These are phyloP conservation scores for Annulohypoxylon moriforme DNA, from an alignment of 495 filamentous ascomycete genomes.

Conservation along the genomic window DNA sequence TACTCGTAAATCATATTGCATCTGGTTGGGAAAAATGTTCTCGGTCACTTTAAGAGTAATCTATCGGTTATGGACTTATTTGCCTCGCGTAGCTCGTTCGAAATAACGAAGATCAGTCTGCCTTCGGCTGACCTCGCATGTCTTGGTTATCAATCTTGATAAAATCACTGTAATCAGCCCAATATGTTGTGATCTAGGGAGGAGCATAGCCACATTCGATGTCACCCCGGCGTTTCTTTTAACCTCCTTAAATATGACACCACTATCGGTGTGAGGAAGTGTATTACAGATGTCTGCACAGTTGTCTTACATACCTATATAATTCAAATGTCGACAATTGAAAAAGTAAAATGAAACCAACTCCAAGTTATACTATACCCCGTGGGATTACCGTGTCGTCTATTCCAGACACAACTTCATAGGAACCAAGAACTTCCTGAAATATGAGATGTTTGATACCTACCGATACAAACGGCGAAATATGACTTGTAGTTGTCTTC, in stretches of 20 bases:
- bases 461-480: background rate
- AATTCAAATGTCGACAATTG: too few relatives aligned
- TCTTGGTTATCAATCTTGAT: background rate
- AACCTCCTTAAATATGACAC: background rate
- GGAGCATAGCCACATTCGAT: constrained; percentile 17
- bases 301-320: background rate
- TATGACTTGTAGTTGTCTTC: background rate
- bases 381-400: background rate
- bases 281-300: background rate
- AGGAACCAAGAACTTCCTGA: background rate
- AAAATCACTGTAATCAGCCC: background rate
- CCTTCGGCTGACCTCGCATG: background rate
- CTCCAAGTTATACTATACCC: background rate
- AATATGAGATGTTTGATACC: background rate
- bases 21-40: too few relatives aligned
- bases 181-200: background rate
- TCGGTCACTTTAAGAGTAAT: too few relatives aligned
- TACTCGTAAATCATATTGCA: too few relatives aligned
- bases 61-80: too few relatives aligned
- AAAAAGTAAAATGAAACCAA: too few relatives aligned
- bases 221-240: background rate
- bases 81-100: background rate
- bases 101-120: background rate
- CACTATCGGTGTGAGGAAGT: background rate
- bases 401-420: background rate